phyloP scores from a whole-genome alignment of 2,329 filamentous ascomycete genomes.

The Nemania sp. region DNA sequence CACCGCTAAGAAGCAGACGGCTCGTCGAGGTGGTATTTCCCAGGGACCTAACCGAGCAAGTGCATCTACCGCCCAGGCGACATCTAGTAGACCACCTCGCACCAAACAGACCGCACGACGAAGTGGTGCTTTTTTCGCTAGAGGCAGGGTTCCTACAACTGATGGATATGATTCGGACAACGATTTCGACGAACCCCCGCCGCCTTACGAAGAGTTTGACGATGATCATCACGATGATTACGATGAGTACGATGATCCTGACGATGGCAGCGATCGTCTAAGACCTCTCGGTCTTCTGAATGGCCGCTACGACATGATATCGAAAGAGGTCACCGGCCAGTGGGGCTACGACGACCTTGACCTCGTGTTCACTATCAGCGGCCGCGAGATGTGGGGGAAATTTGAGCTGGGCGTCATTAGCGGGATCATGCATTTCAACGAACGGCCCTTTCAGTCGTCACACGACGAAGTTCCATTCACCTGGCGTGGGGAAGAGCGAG shows the following conservation, averaged over 20 bases:
- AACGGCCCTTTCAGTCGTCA: constrained; percentile 42
- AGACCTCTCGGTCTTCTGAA: constrained; percentile 46
- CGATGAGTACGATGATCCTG: constrained; percentile 16
- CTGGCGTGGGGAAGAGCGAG: constrained; percentile 44
- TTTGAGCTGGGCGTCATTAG: constrained; percentile 49
- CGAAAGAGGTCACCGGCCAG: constrained; percentile 30
- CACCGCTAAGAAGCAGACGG: constrained; percentile 25
- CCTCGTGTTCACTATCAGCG: constrained; percentile 45
- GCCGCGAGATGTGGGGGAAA: constrained; percentile 48
- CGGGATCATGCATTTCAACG: constrained; percentile 47
- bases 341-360: constrained; percentile 38
- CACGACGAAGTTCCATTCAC: constrained; percentile 33
- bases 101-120: constrained; percentile 36
- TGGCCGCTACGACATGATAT: constrained; percentile 48
- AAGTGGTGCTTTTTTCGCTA: constrained; percentile 28
- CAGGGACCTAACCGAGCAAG: constrained; percentile 25
- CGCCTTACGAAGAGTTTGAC: constrained; percentile 30
- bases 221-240: constrained; percentile 10
- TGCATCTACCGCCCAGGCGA: background rate
- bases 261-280: constrained; percentile 26
- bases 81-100: background rate
- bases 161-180: background rate
- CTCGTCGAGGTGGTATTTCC: constrained; percentile 30
- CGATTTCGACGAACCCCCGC: constrained; percentile 28
- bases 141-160: constrained; percentile 30